Evolutionary conservation across 1,284 basidiomycete genomes (phyloP).

Genomic region (Trichosporon faecale): DNA sequence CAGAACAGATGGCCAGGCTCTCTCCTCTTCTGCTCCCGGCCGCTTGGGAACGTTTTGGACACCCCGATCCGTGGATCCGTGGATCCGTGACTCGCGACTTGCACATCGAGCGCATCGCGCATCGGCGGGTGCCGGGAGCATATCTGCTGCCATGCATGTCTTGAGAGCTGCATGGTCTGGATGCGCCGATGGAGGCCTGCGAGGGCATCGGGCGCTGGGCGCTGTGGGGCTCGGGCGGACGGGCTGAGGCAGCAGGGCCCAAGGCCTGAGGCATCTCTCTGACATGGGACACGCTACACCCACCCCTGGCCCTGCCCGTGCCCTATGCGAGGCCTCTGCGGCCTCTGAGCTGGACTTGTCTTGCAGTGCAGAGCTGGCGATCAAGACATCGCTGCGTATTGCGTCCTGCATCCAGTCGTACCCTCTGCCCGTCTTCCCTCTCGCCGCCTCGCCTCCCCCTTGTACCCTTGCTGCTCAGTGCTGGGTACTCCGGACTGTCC

Average conservation of each 20-base stretch:
- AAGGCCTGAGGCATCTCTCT: not conserved
- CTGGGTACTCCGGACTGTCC: not conserved
- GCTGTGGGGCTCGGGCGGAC: not conserved
- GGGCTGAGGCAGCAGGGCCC: not conserved
- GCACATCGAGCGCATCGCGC: not conserved
- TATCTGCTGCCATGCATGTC: not conserved
- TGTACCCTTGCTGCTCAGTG: not conserved
- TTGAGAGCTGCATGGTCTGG: not conserved
- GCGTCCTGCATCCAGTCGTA: not conserved
- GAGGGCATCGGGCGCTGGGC: not conserved
- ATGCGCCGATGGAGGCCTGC: not conserved
- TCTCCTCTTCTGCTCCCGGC: not conserved
- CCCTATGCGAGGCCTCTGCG: not conserved
- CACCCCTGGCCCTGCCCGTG: constrained; percentile 11
- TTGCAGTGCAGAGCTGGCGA: not conserved
- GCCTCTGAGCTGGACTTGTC: not conserved
- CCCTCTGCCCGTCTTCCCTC: not conserved
- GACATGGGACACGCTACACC: constrained; percentile 9
- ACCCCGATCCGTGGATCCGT: not conserved
- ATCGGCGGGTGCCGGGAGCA: not conserved
- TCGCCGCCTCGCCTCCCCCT: not conserved
- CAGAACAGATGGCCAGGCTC: not conserved
- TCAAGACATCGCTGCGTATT: not conserved
- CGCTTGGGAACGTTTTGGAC: not conserved
- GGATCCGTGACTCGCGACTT: not conserved